phyloP scores from a whole-genome alignment of 2,329 filamentous ascomycete species.

The Xylariomycetidae sp. region DNA sequence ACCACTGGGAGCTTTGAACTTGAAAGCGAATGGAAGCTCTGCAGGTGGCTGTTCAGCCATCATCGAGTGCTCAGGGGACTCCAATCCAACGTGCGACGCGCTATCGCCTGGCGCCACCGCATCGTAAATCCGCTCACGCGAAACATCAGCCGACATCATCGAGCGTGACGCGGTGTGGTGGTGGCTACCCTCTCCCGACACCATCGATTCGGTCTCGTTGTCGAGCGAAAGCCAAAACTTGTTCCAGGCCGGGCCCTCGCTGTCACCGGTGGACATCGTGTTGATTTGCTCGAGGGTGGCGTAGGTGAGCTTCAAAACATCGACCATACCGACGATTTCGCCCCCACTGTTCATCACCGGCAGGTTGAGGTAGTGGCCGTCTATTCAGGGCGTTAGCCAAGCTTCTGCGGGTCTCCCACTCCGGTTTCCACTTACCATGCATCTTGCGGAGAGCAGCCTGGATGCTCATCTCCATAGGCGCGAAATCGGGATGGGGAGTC shows the following conservation, averaged over 20 bases:
- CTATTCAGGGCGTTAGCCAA: conserved; percentile 39
- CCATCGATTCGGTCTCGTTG: conserved; percentile 90
- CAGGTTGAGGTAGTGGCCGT: conserved; percentile 96
- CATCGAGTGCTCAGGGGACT: conserved; percentile 65
- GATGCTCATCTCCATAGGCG: conserved; percentile 97
- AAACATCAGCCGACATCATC: conserved; percentile 73
- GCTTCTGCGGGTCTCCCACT: background rate
- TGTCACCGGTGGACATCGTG: conserved; percentile 82
- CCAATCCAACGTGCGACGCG: conserved; percentile 81
- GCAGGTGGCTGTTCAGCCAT: conserved; percentile 53
- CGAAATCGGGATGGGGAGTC: conserved; percentile 98
- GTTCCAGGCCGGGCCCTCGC: conserved; percentile 96
- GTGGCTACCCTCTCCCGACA: conserved; percentile 83
- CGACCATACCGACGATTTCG: conserved; percentile 99
- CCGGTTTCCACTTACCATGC: conserved; percentile 64
- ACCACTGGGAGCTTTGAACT: conserved; percentile 95
- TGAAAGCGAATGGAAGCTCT: conserved; percentile 88
- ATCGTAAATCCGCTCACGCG: conserved; percentile 63
- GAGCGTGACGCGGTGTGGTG: conserved; percentile 63
- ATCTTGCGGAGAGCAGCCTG: conserved; percentile 97
- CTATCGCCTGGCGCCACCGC: conserved; percentile 91
- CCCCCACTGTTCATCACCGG: conserved; percentile 97
- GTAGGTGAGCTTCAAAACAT: conserved; percentile 96
- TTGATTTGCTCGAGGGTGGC: conserved; percentile 97
- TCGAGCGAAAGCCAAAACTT: conserved; percentile 98